These are phyloP conservation scores for Talaromyces islandicus DNA, from an alignment of 2,329 filamentous ascomycete species.

Conservation along the genomic window DNA sequence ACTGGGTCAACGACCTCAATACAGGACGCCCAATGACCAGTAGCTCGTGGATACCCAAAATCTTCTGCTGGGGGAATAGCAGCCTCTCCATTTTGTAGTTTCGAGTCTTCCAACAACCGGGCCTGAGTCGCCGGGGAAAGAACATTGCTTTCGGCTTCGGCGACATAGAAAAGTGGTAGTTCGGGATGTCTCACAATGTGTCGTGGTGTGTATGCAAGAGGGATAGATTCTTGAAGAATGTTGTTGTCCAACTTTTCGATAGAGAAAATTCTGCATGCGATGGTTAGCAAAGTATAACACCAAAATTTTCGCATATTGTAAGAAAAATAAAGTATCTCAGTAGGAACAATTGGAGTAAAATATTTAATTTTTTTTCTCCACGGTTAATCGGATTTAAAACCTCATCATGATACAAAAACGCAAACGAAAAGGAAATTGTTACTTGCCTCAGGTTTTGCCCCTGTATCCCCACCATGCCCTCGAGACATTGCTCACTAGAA, in stretches of 20 bases:
- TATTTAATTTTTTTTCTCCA: slow-evolving; percentile 40
- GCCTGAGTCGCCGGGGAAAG: slow-evolving; percentile 71
- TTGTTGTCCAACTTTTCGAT: slow-evolving; percentile 82
- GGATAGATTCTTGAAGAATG: slow-evolving; percentile 77
- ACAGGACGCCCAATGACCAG: slow-evolving; percentile 89
- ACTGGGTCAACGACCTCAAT: slow-evolving; percentile 87
- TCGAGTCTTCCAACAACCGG: slow-evolving; percentile 67
- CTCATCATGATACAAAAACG: slow-evolving; percentile 39
- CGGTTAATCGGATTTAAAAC: slow-evolving; percentile 29
- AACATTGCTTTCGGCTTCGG: slow-evolving; percentile 89
- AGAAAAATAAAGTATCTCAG: slow-evolving; percentile 52
- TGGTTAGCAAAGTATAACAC: slow-evolving; percentile 9
- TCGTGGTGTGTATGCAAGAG: slow-evolving; percentile 83
- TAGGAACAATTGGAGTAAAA: slow-evolving; percentile 88
- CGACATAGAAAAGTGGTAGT: slow-evolving; percentile 84
- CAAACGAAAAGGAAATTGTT: slow-evolving; percentile 19
- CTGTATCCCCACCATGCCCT: slow-evolving; percentile 92
- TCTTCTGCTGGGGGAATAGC: slow-evolving; percentile 67
- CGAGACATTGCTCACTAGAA: slow-evolving; percentile 85
- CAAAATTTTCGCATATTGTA: background rate
- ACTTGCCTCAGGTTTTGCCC: slow-evolving; percentile 78
- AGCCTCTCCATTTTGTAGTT: slow-evolving; percentile 65
- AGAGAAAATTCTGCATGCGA: slow-evolving; percentile 68
- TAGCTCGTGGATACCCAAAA: slow-evolving; percentile 81
- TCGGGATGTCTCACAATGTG: slow-evolving; percentile 84